Evolutionary conservation across 768 basidiomycete genomes (phyloP), one percentile per base, ranked within the genome.

Genomic region (Pulveroboletus sp.): DNA sequence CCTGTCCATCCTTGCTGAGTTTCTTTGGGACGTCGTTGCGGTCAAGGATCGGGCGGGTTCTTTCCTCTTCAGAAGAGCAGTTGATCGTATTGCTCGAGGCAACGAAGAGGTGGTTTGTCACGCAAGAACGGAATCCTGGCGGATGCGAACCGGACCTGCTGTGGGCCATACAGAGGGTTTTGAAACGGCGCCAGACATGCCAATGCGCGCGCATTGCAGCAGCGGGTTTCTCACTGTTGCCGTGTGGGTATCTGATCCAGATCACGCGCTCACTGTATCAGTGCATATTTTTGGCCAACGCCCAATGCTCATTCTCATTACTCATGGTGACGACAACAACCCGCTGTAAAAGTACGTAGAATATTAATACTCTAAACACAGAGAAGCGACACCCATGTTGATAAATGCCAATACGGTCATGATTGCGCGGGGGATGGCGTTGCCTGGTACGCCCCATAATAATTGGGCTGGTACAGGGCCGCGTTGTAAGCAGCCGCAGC

Each of bases 381-480:
- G 35, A 36, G n/a, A 40, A 42, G 13, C 40, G 37, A 52, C 35
- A 45, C 17, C 43, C 21, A 50, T 20, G 36, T 34, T n/a, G 13
- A 49, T 12, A 34, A 13, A 39, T 31, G 37, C 14, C 8, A 36
- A 40, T 14, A 37, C 25, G 14, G 19, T 62, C 44, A 66, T 17
- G 62, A 59, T 33, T 69, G 66, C 16, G 66, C 66, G 5, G 66
- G 61, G 2, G 66, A 68, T 2, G 66, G 61, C 29, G 61, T 61
- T 13, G 67, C 47, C 27, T 68, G 66, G 20, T 67, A 67, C n/a
- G 63, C 6, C 43, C 66, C 66, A 20, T 69, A 67, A 47, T 68
- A 68, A 27, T 56, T 61, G 32, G 67, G 58, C 29, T 63, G 67
- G 38, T 64, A 69, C 49, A 55, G n/a, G 6, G 47, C 44, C 4